Percentiles rank a stretch among this genome's conserved stretches.
Evolutionary conservation across 768 basidiomycete genomes (phyloP).

Genomic region (Daedaleopsis nitida): DNA sequence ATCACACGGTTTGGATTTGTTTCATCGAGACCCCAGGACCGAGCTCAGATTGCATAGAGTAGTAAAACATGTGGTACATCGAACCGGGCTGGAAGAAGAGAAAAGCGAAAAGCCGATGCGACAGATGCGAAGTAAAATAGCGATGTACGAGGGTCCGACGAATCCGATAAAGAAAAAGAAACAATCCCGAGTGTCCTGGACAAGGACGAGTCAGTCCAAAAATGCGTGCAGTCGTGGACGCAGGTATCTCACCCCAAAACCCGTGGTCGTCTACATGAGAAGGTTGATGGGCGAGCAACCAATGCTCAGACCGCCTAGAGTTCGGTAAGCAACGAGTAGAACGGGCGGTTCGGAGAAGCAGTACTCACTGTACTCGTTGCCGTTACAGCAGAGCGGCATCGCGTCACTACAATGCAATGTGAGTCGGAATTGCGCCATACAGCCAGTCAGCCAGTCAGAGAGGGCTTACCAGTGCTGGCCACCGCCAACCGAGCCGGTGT

Average conservation of each 20-base stretch:
- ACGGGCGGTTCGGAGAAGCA: neutral
- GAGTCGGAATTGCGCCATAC: neutral
- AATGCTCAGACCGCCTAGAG: constrained; percentile 5
- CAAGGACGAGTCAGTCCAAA: neutral
- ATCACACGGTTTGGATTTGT: no score
- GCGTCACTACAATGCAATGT: neutral
- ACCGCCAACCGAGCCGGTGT: constrained; percentile 1
- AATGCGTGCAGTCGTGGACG: neutral
- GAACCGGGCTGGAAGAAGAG: constrained; percentile 9
- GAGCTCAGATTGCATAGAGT: neutral
- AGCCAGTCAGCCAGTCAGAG: neutral
- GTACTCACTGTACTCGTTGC: constrained; percentile 14
- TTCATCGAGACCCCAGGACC: neutral
- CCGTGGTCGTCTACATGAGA: neutral
- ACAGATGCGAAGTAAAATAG: constrained; percentile 15
- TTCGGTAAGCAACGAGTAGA: neutral
- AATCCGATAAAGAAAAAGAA: neutral
- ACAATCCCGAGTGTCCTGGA: neutral
- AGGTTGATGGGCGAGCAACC: constrained; percentile 13
- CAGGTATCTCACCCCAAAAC: neutral
- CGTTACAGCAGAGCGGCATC: constrained; percentile 18
- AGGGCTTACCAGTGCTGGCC: constrained; percentile 8
- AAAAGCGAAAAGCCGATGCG: constrained; percentile 13
- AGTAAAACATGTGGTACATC: constrained; percentile 4
- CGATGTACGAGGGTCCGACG: constrained; percentile 4